Percentiles rank a stretch among this genome's conserved stretches.
phyloP scores from a whole-genome alignment of 2,329 filamentous ascomycete species.

The Xylaria polymorpha region DNA sequence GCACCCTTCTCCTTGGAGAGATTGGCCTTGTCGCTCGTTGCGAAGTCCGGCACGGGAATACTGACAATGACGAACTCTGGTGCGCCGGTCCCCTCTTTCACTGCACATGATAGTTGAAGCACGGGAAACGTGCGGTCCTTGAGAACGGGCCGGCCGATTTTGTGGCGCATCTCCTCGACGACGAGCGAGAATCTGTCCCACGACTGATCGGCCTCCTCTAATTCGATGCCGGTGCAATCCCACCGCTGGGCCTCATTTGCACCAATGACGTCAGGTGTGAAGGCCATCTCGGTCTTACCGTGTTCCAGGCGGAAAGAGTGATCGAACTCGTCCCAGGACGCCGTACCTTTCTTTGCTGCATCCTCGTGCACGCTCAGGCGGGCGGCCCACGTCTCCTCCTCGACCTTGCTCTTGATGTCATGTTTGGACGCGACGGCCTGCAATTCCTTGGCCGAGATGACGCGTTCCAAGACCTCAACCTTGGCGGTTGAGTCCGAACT shows the following conservation, averaged over 20 bases:
- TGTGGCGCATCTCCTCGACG: conserved; percentile 74
- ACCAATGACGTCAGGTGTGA: conserved; percentile 67
- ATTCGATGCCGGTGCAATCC: conserved; percentile 58
- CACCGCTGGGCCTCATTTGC: conserved; percentile 59
- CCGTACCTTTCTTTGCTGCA: conserved; percentile 62
- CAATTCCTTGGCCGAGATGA: conserved; percentile 59
- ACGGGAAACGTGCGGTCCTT: conserved; percentile 74
- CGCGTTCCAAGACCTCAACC: conserved; percentile 66
- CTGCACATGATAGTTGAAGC: conserved; percentile 68
- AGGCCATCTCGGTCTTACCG: conserved; percentile 65
- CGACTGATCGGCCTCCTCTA: conserved; percentile 52
- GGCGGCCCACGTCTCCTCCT: conserved; percentile 71
- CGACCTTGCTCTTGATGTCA: conserved; percentile 29
- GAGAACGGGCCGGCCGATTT: conserved; percentile 67
- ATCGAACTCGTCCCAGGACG: conserved; percentile 73
- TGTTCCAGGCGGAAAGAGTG: conserved; percentile 68
- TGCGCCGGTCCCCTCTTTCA: conserved; percentile 44
- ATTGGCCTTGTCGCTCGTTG: conserved; percentile 45
- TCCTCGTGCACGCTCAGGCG: conserved; percentile 72
- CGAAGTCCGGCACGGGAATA: conserved; percentile 62
- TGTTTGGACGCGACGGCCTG: conserved; percentile 49
- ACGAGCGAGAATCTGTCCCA: conserved; percentile 63
- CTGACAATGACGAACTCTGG: conserved; percentile 68
- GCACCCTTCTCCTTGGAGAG: conserved; percentile 58
- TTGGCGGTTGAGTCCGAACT: conserved; percentile 61